phyloP scores from a whole-genome alignment of 306 rosid species.

The Medicago truncatula region DNA sequence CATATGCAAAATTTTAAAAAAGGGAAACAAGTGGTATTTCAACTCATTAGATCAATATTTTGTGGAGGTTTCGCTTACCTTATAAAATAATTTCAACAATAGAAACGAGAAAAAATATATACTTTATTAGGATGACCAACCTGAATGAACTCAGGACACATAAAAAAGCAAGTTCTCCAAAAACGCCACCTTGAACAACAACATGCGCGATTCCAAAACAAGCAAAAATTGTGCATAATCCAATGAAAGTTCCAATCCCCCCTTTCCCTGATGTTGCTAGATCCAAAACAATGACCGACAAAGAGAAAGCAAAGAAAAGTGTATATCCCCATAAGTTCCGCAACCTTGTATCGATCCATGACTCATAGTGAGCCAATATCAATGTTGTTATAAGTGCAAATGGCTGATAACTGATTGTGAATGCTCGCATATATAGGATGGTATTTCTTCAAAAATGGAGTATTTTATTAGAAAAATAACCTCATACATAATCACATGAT shows the following conservation, averaged over 20 bases:
- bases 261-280: slow-evolving; percentile 71
- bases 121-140: slow-evolving; percentile 38
- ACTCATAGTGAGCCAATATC: slow-evolving; percentile 62
- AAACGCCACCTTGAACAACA: slow-evolving; percentile 79
- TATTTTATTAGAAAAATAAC: too few species aligned
- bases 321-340: slow-evolving; percentile 69
- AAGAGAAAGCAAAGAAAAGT: slow-evolving; percentile 21
- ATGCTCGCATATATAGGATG: slow-evolving; percentile 56
- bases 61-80: too few species aligned
- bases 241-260: slow-evolving; percentile 67
- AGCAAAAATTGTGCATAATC: slow-evolving; percentile 61
- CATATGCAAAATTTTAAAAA: neutral
- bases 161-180: slow-evolving; percentile 68
- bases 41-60: too few species aligned
- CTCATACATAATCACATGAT: too few species aligned
- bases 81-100: too few species aligned
- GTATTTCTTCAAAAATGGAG: too few species aligned
- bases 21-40: too few species aligned
- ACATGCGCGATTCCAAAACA: slow-evolving; percentile 81
- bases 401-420: slow-evolving; percentile 74
- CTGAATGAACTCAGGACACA: slow-evolving; percentile 85
- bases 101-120: too few species aligned
- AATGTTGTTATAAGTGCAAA: slow-evolving; percentile 54
- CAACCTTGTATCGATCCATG: slow-evolving; percentile 63
- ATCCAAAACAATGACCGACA: slow-evolving; percentile 47